Conservation (phyloP, 768 basidiomycete species). For the Boletus reticulatus region DNA sequence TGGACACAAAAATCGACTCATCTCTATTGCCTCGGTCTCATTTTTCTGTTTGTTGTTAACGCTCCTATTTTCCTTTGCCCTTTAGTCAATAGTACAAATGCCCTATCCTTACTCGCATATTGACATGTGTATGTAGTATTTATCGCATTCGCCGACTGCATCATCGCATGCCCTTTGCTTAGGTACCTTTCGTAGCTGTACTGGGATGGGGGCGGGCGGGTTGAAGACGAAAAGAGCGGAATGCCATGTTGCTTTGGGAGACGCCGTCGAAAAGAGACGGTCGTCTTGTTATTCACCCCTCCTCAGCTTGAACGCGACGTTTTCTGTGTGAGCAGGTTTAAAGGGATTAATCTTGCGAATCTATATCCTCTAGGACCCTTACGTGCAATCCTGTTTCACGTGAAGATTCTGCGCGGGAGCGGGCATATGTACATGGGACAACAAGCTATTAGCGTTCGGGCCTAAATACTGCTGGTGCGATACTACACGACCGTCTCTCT, state of each 20-base stretch:
- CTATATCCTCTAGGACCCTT: no score
- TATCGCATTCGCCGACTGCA: constrained; percentile 11
- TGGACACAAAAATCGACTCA: constrained; percentile 19
- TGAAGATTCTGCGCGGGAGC: no score
- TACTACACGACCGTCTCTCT: no score
- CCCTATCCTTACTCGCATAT: constrained; percentile 7
- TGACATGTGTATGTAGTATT: constrained; percentile 22
- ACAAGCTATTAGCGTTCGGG: no score
- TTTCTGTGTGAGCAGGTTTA: no score
- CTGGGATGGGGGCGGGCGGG: constrained; percentile 8
- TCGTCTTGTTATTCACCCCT: not conserved
- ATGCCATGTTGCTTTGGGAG: constrained; percentile 9
- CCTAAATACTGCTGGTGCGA: no score
- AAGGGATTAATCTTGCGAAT: no score
- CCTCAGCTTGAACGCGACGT: not conserved
- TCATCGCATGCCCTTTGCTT: constrained; percentile 7
- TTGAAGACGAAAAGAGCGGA: constrained; percentile 6
- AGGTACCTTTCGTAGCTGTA: constrained; percentile 14
- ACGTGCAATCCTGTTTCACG: no score
- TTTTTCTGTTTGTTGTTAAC: constrained; percentile 18
- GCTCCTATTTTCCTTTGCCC: constrained; percentile 7
- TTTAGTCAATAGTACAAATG: constrained; percentile 7
- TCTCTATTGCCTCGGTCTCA: constrained; percentile 12
- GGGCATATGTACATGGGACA: no score
- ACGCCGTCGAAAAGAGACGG: constrained; percentile 9